Base-by-base conservation (phyloP, 1,139 yeast genomes). In the Scheffersomyces segobiensis region DNA sequence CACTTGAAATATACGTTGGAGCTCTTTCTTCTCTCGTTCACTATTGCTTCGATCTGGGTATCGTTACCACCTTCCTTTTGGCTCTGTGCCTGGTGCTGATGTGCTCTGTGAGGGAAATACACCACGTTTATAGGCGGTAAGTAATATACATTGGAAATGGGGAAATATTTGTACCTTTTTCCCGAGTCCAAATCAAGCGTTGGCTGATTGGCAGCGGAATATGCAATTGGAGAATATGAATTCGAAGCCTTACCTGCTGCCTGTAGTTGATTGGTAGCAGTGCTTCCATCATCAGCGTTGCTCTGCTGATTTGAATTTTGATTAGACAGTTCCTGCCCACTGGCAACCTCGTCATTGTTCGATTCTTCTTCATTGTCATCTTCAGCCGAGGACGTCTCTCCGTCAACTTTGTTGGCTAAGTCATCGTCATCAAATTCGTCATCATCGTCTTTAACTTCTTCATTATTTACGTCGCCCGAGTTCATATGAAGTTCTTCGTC, bases 81-180 rank as follows among this genome's bases (percentile, higher is more conserved):
- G 21, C 52, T 53, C 19, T 51, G 55, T 1, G 50, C 14, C 24
- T 48, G 50, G n/a, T 71, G 72, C 57, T 79, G 87, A 64, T 84
- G 87, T 1, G 82, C 85, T 6, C 87, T 79, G 66, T 85, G 88
- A 0, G 88, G 88, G 61, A 85, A 81, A 65, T 85, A 85, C 10
- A 84, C 87, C 55, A 81, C 86, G 66, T 84, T 85, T 39, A 85
- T 84, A 0, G 88, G 88, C 10, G 87, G 87, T 55, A 84, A 72
- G 69, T 84, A 84, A 65, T 85, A 85, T 49, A 83, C 86, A 60
- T 75, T 78, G 57, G 85, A 83, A 57, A 85, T 80, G 1, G 88
- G 87, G 68, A 83, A 84, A 62, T 85, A 85, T 62, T 83, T 84
- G 66, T 85, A 85, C 47, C 71, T 67, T 26, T 68, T 70, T 22